phyloP scores from a whole-genome alignment of 306 rosid genomes.

The Nissolia schottii region DNA sequence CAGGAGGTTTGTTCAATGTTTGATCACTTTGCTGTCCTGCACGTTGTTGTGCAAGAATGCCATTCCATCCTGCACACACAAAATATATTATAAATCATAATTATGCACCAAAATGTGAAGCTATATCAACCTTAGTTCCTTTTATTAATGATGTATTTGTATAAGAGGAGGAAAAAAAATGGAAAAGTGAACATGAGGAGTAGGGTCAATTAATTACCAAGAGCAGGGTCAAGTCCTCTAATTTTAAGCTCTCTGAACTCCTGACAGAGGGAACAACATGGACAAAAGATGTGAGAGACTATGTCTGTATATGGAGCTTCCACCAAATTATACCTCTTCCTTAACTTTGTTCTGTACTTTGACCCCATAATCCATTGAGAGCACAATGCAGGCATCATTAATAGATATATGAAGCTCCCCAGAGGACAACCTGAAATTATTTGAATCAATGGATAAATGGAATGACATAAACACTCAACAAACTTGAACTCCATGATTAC shows the following conservation, averaged over 20 bases:
- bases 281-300: constrained; percentile 59
- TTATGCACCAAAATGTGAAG: not conserved
- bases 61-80: constrained; percentile 54
- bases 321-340: constrained; percentile 46
- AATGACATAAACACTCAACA: too few species aligned
- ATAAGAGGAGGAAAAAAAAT: not conserved
- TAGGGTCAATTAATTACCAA: constrained; percentile 42
- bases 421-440: constrained; percentile 40
- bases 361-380: constrained; percentile 74
- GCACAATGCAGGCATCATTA: constrained; percentile 73
- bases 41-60: constrained; percentile 46
- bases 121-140: too few species aligned
- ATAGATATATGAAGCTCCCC: constrained; percentile 57
- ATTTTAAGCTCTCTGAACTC: constrained; percentile 55
- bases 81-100: not conserved
- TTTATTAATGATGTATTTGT: not conserved
- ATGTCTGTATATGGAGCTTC: constrained; percentile 64
- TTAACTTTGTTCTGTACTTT: constrained; percentile 48
- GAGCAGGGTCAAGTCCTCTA: constrained; percentile 66
- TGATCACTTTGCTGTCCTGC: constrained; percentile 16
- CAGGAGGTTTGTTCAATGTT: constrained; percentile 43
- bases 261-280: constrained; percentile 68
- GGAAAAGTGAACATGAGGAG: not conserved
- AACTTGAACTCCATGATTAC: too few species aligned
- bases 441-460: not conserved